These are phyloP conservation scores for Cephalotrichum gorgonifer DNA, from an alignment of 2,329 filamentous ascomycete genomes.

Conservation along the genomic window DNA sequence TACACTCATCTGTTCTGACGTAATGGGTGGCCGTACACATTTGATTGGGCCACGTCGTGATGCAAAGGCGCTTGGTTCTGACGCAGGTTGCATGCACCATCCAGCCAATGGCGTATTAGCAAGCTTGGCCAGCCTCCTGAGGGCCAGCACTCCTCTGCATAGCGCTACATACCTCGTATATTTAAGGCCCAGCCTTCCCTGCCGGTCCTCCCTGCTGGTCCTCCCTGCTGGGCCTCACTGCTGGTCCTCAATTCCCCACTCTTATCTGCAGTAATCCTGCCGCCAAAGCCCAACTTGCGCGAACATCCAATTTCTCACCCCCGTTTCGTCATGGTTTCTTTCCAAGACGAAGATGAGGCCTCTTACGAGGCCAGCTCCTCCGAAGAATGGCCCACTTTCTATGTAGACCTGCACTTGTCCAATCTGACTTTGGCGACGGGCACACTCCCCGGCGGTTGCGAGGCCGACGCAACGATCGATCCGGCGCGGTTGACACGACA, in stretches of 20 bases:
- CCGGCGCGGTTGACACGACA: background rate
- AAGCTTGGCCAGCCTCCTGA: background rate
- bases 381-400: background rate
- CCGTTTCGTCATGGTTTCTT: background rate
- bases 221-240: background rate
- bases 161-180: background rate
- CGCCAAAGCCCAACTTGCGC: background rate
- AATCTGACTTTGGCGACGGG: background rate
- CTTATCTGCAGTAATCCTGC: background rate
- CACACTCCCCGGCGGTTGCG: background rate
- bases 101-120: background rate
- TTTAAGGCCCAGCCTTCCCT: background rate
- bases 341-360: slow-evolving; percentile 6
- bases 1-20: background rate
- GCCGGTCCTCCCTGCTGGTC: too few species aligned
- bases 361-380: background rate
- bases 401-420: background rate
- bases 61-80: background rate
- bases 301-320: background rate
- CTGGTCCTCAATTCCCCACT: background rate
- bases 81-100: background rate
- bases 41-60: slow-evolving; percentile 1
- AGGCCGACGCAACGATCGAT: background rate
- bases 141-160: background rate
- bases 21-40: background rate